These are phyloP conservation scores for Mrakia frigida DNA, from an alignment of 768 basidiomycete genomes.

Conservation along the genomic window DNA sequence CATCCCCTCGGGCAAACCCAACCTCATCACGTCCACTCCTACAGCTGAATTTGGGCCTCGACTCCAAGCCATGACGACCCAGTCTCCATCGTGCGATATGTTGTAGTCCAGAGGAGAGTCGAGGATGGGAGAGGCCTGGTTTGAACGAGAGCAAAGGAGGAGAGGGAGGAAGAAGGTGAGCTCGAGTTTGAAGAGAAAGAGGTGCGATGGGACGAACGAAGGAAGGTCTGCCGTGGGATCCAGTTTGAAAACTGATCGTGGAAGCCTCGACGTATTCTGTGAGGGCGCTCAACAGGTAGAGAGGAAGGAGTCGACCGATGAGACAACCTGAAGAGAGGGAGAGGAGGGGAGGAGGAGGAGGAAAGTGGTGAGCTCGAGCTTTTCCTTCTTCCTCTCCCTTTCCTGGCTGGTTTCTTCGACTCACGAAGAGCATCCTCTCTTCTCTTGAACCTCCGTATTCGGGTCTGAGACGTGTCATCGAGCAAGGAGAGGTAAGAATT, in stretches of 20 bases:
- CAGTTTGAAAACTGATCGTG: background rate
- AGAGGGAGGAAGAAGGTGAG: background rate
- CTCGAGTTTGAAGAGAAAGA: background rate
- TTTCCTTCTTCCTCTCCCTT: too few species aligned
- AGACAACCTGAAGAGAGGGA: background rate
- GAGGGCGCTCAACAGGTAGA: background rate
- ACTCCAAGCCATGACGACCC: constrained; percentile 60
- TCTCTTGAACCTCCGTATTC: background rate
- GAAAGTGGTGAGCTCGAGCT: background rate
- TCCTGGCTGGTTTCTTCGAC: background rate
- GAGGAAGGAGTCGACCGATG: constrained; percentile 4
- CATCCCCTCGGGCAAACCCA: constrained; percentile 57
- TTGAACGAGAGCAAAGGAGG: background rate
- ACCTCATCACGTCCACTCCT: constrained; percentile 74
- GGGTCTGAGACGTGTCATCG: background rate
- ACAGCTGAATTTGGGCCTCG: constrained; percentile 39
- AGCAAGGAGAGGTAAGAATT: background rate
- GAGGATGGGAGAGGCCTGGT: constrained; percentile 15
- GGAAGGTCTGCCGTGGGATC: background rate
- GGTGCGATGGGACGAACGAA: background rate
- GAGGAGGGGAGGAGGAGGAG: background rate
- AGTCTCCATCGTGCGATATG: constrained; percentile 69
- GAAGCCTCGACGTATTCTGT: background rate
- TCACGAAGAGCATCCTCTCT: constrained; percentile 4
- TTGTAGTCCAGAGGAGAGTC: constrained; percentile 62